Base-by-base conservation (phyloP, 345 rosid species). In the Combretum micranthum region DNA sequence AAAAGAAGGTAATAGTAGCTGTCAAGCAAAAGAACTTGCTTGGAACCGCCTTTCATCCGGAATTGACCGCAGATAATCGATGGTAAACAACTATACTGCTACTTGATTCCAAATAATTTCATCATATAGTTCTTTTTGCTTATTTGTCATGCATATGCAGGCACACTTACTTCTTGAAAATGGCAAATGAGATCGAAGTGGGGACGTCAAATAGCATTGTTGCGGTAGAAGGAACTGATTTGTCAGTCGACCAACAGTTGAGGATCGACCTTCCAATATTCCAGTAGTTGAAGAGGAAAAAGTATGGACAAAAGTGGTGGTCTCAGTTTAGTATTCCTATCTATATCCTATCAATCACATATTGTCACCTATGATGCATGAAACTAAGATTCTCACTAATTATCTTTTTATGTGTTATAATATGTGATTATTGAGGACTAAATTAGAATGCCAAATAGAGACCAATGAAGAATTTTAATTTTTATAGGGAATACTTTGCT, bases 41-140 rank as follows among this genome's bases (percentile, higher is more conserved):
- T 15, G 94, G 80, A 13, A 93, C 99, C 55, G 99, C 91, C 16
- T 93, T 93, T 72, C 99, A 93, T 74, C 96, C 97, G 1, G 99
- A 93, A 74, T 77, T 93, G 65, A 89, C 99, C 3, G 87, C 86
- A 44, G 97, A 93, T 66, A 81, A 86, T 26, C 85, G 97, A 74
- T 89, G 99, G 99, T 89, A 83, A 57, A 12, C 68, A 62, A 12
- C 15, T 54, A 19, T 50, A 62, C 26, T 42, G 15, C 21, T 53
- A 26, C 15, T 37, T 49, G 55, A 37, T 43, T 55, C 62, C 8
- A 32, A 32, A 32, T 32, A 32, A 3, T 32, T 32, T 32, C 39
- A 25, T 25, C 32, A 25, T 5, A 25, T 25, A 5, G 32, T 7
- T 50, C 42, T 12, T 4, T 44, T 21, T 51, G 22, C 49, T 20